Percentiles rank a stretch among this genome's conserved stretches.
These are phyloP conservation scores for Penicillium sp. DNA, from an alignment of 2,329 filamentous ascomycete genomes.

Conservation along the genomic window DNA sequence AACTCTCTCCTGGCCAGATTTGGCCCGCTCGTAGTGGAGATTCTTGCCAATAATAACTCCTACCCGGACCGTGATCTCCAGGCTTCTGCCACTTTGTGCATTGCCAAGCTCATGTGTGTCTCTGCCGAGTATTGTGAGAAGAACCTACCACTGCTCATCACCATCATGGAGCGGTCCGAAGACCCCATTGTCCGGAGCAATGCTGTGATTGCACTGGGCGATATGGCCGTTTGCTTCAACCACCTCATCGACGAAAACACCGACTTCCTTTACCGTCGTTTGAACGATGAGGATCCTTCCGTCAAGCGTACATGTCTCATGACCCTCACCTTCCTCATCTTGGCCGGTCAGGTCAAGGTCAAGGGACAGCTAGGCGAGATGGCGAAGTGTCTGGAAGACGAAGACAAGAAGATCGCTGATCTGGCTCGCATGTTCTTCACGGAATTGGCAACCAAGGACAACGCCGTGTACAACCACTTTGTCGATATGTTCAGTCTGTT, in stretches of 20 bases:
- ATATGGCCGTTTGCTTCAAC: constrained; percentile 99
- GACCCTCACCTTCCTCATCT: constrained; percentile 95
- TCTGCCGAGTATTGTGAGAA: constrained; percentile 93
- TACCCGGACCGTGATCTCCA: constrained; percentile 89
- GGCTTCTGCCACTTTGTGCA: constrained; percentile 85
- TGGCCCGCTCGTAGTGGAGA: constrained; percentile 84
- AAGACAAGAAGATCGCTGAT: constrained; percentile 90
- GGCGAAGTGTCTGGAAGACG: constrained; percentile 97
- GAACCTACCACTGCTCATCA: constrained; percentile 89
- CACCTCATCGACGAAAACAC: constrained; percentile 99
- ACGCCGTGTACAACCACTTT: constrained; percentile 98
- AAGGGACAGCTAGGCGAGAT: constrained; percentile 98
- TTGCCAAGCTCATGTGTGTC: constrained; percentile 98
- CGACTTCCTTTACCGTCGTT: constrained; percentile 89
- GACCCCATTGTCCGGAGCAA: constrained; percentile 93
- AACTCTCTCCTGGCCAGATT: constrained; percentile 84
- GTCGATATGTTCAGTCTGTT: constrained; percentile 97
- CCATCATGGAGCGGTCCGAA: constrained; percentile 90
- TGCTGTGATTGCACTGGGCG: constrained; percentile 91
- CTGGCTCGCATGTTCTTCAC: constrained; percentile 98
- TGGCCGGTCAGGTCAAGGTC: constrained; percentile 97
- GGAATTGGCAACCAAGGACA: constrained; percentile 95
- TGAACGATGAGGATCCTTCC: constrained; percentile 81
- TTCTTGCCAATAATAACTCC: constrained; percentile 89
- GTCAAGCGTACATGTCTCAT: constrained; percentile 98